phyloP scores from a whole-genome alignment of 495 filamentous ascomycete species.

The Neurospora africana region DNA sequence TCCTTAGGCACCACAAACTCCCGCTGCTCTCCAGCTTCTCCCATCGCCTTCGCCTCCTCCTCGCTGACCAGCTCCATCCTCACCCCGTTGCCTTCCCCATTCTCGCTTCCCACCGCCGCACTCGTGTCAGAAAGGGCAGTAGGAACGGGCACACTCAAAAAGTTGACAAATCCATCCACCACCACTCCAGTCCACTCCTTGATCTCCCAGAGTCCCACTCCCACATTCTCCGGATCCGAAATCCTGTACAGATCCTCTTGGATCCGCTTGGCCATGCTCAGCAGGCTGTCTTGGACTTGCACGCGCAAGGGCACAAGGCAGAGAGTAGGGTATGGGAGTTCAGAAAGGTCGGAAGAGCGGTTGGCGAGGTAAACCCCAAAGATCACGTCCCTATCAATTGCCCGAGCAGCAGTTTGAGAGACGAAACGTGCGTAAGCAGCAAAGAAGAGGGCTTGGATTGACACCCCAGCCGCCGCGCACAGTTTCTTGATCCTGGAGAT shows the following conservation, averaged over 20 bases:
- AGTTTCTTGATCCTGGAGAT: constrained; percentile 5
- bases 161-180: constrained; percentile 46
- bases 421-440: constrained; percentile 27
- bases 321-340: constrained; percentile 25
- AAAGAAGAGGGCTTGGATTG: constrained; percentile 34
- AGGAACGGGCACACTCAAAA: constrained; percentile 35
- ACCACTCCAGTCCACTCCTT: constrained; percentile 35
- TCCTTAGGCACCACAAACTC: background rate
- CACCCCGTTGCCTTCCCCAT: too few species aligned
- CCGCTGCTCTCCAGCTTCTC: background rate
- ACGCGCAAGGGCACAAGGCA: constrained; percentile 33
- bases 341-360: constrained; percentile 10
- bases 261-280: constrained; percentile 21
- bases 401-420: background rate
- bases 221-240: constrained; percentile 19
- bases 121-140: too few species aligned
- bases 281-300: background rate
- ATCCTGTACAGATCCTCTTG: constrained; percentile 33
- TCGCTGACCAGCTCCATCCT: background rate
- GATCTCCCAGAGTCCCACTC: constrained; percentile 39
- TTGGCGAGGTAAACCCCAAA: constrained; percentile 41
- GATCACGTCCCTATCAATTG: constrained; percentile 13
- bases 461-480: constrained; percentile 19
- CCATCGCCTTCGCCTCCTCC: background rate
- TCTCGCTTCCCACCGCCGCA: too few species aligned